Evolutionary conservation across 73 alveolate species (phyloP).

Genomic region (Tetrahymena elliotti): DNA sequence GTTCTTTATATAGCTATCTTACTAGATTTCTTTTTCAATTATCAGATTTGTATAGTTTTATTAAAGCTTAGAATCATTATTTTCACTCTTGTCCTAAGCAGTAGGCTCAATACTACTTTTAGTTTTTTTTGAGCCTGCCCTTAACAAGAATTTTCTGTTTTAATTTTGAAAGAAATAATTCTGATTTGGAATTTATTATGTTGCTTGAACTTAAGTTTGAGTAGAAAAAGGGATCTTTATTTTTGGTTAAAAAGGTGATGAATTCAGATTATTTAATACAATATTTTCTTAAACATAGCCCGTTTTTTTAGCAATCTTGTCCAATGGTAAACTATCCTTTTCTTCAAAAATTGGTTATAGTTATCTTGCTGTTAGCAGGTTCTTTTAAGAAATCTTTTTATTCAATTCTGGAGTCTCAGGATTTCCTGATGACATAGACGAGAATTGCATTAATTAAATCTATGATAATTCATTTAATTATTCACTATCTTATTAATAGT

Average conservation of each 20-base stretch:
- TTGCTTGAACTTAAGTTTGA: background rate
- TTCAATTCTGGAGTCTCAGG: background rate
- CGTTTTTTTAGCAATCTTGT: background rate
- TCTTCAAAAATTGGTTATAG: background rate
- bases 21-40: background rate
- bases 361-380: background rate
- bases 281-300: background rate
- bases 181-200: background rate
- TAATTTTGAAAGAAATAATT: background rate
- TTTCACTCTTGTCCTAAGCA: background rate
- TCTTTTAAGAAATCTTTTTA: background rate
- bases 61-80: background rate
- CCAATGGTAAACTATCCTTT: background rate
- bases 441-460: background rate
- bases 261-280: background rate
- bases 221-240: background rate
- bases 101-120: background rate
- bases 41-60: background rate
- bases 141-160: background rate
- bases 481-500: background rate
- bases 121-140: background rate
- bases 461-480: background rate
- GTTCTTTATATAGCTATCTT: background rate
- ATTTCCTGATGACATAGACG: background rate
- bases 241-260: background rate